Evolutionary conservation across 305 asterid species (phyloP), one percentile per base, ranked within the genome.

Genomic region (Euphrasia arctica): DNA sequence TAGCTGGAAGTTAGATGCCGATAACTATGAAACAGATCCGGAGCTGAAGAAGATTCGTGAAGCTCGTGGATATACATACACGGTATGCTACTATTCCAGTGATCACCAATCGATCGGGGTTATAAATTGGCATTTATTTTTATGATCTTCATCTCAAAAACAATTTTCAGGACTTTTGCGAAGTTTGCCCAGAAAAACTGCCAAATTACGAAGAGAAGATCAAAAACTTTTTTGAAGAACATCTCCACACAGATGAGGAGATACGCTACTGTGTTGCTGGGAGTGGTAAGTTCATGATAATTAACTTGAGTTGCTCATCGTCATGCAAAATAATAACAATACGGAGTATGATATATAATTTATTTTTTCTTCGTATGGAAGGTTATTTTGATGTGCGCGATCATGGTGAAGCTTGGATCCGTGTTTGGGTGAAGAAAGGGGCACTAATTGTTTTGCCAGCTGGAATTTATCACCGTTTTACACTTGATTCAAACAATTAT

Each of bases 181-280:
- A 88, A 66, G 89, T 90, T 79, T 85, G 91, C 85, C 96, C 96
- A 0, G 93, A 90, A 48, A 88, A 85, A 73, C 72, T 90, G 59
- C 93, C 95, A 2, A 85, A 90, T 28, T 88, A 90, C 67, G 96
- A 86, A 65, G 83, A 78, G 70, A 75, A 78, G 69, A 88, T 90
- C 62, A 88, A 85, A 80, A 88, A 39, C 72, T 90, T 90, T 62
- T 90, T 50, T 25, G 96, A 90, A 71, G 96, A 90, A 60, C 96
- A 88, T 74, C 91, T 88, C 64, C 96, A 88, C 85, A 90, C 96
- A 2, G 96, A 90, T 65, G 97, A 90, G 81, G 97, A 90, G 77
- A 88, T 90, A 70, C 96, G 97, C 25, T 90, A 90, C 50, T 88
- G 93, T 78, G 85, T 90, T 62, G 95, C 91, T 25, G 97, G 97